Evolutionary conservation across 108 stramenopile genomes (phyloP), one percentile per base, ranked within the genome.

Genomic region (Cyclotella sp.): DNA sequence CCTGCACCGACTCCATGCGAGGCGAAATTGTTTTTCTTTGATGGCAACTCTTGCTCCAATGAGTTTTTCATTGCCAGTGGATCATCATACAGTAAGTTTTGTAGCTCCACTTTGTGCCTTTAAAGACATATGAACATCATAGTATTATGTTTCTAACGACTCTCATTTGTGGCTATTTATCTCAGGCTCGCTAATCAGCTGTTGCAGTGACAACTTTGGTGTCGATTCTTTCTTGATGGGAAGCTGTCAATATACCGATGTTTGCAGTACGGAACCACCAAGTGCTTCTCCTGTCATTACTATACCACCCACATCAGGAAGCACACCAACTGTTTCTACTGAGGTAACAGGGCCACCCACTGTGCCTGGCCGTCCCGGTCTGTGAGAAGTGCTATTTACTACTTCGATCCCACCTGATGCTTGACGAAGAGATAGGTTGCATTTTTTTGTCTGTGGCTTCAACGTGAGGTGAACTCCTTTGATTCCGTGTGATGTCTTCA

Each of bases 281-380:
- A 53, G 12, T 68, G 29, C 67, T 0, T 21, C 49, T 53, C 49
- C 67, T 44, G 44, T 34, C 40, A 9, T 39, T 14, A 64, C 63
- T 12, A 64, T 26, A 8, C 19, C 42, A 0, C 67, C 67, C 14
- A 68, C 51, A 29, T 51, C 29, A 3, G 67, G 67, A 29, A 51
- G 40, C 22, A 68, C 67, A 34, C 67, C 67, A 16, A 68, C 67
- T 30, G 67, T 68, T 30, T 53, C 49, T n/a, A 68, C 67, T 29
- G 67, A 68, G 15, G 51, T 34, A 7, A 68, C 67, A 34, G 67
- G 67, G 30, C 67, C 67, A 51, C 67, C 67, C 3, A 68, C 67
- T 3, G 7, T 52, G 16, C n/a, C 67, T 14, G 64, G 24, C 24
- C 55, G 55, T 61, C 22, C 21, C 7, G 55, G 24, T 12, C 30